These are phyloP conservation scores for Glebionis coronaria DNA, from an alignment of 129 eudicot species.

Conservation along the genomic window DNA sequence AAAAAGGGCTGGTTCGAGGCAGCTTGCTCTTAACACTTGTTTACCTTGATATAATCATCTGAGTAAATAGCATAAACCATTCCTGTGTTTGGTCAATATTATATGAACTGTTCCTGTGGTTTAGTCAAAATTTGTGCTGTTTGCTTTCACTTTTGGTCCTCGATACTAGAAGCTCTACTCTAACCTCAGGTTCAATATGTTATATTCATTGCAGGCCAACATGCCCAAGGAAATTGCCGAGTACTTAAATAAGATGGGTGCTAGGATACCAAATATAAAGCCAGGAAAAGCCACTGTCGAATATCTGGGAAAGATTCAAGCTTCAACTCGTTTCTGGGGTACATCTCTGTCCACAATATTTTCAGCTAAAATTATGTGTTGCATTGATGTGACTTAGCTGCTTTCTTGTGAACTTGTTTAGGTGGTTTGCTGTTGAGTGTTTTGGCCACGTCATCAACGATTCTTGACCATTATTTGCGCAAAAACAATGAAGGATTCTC, in stretches of 20 bases:
- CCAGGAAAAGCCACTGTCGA: conserved; percentile 95
- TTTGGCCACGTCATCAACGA: conserved; percentile 78
- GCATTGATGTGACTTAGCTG: background rate
- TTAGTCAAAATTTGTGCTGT: background rate
- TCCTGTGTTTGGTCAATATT: too few relatives aligned
- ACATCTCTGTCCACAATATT: conserved; percentile 14
- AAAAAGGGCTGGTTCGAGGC: background rate
- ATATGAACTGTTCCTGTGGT: background rate
- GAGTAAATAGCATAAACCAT: background rate
- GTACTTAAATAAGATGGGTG: conserved; percentile 94
- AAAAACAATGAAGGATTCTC: conserved; percentile 77
- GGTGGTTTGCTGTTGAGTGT: conserved; percentile 79
- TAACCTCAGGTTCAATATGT: background rate
- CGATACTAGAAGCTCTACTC: too few relatives aligned
- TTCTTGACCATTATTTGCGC: conserved; percentile 88
- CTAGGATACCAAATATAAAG: conserved; percentile 90
- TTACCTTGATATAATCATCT: background rate
- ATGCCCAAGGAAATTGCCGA: conserved; percentile 99
- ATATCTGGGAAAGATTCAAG: conserved; percentile 83
- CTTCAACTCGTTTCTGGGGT: conserved; percentile 99
- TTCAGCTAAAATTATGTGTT: background rate
- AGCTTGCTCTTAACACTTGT: background rate
- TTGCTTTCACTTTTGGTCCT: too few relatives aligned
- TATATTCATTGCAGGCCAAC: conserved; percentile 63
- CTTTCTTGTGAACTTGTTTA: conserved; percentile 26